Evolutionary conservation across 2,329 filamentous ascomycete species (phyloP), one percentile per base, ranked within the genome.

Genomic region (Fusarium cicatricum): DNA sequence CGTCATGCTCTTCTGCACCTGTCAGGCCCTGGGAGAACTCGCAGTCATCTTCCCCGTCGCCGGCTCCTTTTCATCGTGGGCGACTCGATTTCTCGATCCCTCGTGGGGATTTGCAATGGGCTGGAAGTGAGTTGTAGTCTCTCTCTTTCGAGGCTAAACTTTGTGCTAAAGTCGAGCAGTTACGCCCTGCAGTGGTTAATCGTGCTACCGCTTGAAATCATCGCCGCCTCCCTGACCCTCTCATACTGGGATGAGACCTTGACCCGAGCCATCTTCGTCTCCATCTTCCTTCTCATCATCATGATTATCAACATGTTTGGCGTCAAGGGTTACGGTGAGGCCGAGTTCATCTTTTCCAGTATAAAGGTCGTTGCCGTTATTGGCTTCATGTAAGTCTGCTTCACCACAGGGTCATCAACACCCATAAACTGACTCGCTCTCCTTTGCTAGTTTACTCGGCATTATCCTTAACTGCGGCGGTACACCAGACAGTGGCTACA

Each of bases 31-130:
- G 21, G 94, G 94, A 60, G 94, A 98, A 75, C 85, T 98, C 75
- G 91, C 93, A 14, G 92, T 97, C 15, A 78, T 92, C 11, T 97
- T 94, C 67, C 94, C 94, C 4, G 90, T 97, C 19, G 90, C 93
- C 17, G 94, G 94, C 51, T 96, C 92, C 3, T 98, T 97, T 72
- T 91, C 92, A 1, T 88, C 92, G 8, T 97, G 93, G 77, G 95
- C 93, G 15, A 97, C 92, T 26, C 86, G 94, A 15, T 97, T 98
- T 69, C 76, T 98, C 15, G 92, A 97, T 70, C 94, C 93, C 1
- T 93, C 93, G 0, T 97, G 92, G 92, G 92, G 92, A 0, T 96
- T 96, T 71, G 91, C 92, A 40, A 96, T 97, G 90, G 92, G 92
- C 14, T 96, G 92, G 92, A 96, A 96, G 82, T 90, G 74, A 74